phyloP scores from a whole-genome alignment of 768 basidiomycete species.

The Dioszegia aurantiaca region DNA sequence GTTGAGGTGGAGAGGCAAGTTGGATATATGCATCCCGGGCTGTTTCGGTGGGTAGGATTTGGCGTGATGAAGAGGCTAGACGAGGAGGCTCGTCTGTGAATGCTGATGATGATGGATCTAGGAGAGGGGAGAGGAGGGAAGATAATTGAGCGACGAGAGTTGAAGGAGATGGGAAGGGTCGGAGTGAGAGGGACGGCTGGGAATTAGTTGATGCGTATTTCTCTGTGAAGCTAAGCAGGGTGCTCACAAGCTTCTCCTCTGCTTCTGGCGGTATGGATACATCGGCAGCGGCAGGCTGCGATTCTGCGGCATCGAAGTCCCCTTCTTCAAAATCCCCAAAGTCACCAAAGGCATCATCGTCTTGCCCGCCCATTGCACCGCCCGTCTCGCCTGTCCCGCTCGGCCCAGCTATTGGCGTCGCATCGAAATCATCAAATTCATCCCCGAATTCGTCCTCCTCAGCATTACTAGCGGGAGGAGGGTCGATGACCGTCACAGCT shows the following conservation, averaged over 20 bases:
- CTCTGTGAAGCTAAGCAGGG: conserved; percentile 9
- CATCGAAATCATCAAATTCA: conserved; percentile 62
- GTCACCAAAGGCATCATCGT: conserved; percentile 64
- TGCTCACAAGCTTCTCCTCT: conserved; percentile 1
- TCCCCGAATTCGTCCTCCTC: conserved; percentile 27
- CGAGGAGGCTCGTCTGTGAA: conserved; percentile 12
- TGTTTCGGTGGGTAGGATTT: conserved; percentile 17
- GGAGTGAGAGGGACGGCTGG: conserved; percentile 8
- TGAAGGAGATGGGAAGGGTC: conserved; percentile 3
- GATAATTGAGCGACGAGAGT: conserved; percentile 1
- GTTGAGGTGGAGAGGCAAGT: conserved; percentile 65
- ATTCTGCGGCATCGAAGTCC: conserved; percentile 50
- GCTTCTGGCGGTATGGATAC: conserved; percentile 17
- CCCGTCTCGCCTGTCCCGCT: conserved; percentile 12
- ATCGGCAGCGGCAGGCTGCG: conserved; percentile 62
- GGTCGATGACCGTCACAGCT: neutral
- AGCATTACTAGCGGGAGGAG: neutral
- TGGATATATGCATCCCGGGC: conserved; percentile 80
- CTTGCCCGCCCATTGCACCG: conserved; percentile 9
- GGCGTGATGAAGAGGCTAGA: conserved; percentile 12
- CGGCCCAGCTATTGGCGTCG: conserved; percentile 55
- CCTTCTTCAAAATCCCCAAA: conserved; percentile 65
- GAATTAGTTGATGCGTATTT: neutral
- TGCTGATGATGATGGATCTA: conserved; percentile 6
- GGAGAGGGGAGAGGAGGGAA: conserved; percentile 1